phyloP scores from a whole-genome alignment of 805 yeast species.

The Starmera caribaea region DNA sequence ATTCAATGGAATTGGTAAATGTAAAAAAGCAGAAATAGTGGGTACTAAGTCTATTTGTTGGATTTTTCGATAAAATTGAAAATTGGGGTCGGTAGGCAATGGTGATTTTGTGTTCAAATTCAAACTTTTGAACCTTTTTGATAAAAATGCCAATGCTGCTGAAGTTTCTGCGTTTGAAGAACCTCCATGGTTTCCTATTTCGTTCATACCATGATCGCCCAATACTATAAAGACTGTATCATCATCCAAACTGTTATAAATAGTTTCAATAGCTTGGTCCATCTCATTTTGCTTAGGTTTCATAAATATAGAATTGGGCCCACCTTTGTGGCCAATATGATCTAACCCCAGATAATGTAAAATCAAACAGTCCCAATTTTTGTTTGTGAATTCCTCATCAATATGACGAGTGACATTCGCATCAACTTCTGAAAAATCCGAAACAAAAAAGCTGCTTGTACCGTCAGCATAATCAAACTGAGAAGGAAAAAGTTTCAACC shows the following conservation, averaged over 20 bases:
- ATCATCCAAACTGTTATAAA: slow-evolving; percentile 38
- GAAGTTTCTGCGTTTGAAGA: slow-evolving; percentile 89
- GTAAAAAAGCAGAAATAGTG: slow-evolving; percentile 66
- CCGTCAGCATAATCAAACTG: slow-evolving; percentile 67
- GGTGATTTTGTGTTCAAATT: slow-evolving; percentile 12
- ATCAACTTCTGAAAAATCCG: slow-evolving; percentile 93
- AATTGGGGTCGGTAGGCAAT: slow-evolving; percentile 29
- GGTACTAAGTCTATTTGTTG: slow-evolving; percentile 86
- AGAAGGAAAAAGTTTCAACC: slow-evolving; percentile 84
- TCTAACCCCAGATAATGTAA: slow-evolving; percentile 90
- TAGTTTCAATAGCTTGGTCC: slow-evolving; percentile 53
- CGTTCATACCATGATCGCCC: slow-evolving; percentile 98
- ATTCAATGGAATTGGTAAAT: slow-evolving; percentile 84
- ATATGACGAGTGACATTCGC: slow-evolving; percentile 86
- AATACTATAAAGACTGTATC: slow-evolving; percentile 60
- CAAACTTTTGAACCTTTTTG: slow-evolving; percentile 41
- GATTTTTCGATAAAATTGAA: slow-evolving; percentile 39
- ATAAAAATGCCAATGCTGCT: slow-evolving; percentile 65
- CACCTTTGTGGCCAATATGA: slow-evolving; percentile 97
- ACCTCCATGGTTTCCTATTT: slow-evolving; percentile 94
- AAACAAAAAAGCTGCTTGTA: slow-evolving; percentile 87
- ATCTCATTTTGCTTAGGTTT: slow-evolving; percentile 73
- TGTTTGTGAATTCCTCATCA: slow-evolving; percentile 39
- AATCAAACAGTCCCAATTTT: slow-evolving; percentile 76
- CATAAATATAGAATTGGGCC: slow-evolving; percentile 78